Evolutionary conservation across 2,329 filamentous ascomycete genomes (phyloP).

Genomic region (Colletotrichum scovillei): DNA sequence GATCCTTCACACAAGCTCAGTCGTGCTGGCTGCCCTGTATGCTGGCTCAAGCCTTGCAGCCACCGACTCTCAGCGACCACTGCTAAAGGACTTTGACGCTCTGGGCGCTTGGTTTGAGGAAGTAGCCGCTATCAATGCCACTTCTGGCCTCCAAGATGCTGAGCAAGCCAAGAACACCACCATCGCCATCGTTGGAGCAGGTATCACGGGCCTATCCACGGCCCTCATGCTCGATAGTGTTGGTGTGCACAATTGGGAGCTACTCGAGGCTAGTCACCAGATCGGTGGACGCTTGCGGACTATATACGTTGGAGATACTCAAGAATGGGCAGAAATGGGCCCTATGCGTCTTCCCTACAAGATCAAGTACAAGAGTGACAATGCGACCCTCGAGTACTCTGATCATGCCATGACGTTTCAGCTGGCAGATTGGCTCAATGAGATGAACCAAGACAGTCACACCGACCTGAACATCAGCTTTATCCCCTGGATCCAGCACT

Average conservation of each 20-base stretch:
- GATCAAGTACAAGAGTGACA: conserved; percentile 58
- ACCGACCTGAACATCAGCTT: conserved; percentile 65
- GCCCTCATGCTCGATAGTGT: conserved; percentile 56
- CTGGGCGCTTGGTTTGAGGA: too few relatives aligned
- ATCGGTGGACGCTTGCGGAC: conserved; percentile 72
- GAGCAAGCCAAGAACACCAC: conserved; percentile 18
- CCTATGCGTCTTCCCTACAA: conserved; percentile 57
- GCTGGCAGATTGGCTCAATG: conserved; percentile 65
- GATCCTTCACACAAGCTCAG: too few relatives aligned
- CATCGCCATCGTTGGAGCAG: conserved; percentile 70
- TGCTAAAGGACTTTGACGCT: too few relatives aligned
- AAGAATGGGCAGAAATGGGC: conserved; percentile 70
- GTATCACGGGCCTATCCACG: conserved; percentile 70
- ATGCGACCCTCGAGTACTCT: conserved; percentile 64
- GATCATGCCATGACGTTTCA: conserved; percentile 73
- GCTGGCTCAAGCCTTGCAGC: too few relatives aligned
- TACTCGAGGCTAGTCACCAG: conserved; percentile 66
- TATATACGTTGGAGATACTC: conserved; percentile 62
- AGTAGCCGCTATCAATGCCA: too few relatives aligned
- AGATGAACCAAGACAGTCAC: conserved; percentile 59
- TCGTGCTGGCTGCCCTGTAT: too few relatives aligned
- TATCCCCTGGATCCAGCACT: conserved; percentile 69
- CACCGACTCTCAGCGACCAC: too few relatives aligned
- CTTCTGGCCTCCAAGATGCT: too few relatives aligned
- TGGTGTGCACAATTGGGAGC: conserved; percentile 66